These are phyloP conservation scores for Escovopsis sp. DNA, from an alignment of 2,329 filamentous ascomycete species.

Conservation along the genomic window DNA sequence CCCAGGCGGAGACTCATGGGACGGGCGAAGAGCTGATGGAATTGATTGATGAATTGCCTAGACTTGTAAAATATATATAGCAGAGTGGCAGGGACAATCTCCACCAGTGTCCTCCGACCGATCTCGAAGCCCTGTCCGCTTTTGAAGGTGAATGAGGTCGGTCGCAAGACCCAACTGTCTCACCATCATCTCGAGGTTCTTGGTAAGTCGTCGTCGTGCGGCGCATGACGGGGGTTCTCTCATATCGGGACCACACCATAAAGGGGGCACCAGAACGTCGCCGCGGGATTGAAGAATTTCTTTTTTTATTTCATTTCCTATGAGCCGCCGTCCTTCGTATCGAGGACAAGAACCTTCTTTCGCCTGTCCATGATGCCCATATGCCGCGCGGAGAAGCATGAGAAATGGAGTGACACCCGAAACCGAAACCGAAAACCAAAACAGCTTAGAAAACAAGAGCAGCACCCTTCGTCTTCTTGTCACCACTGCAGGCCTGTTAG, in stretches of 20 bases:
- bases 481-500: slow-evolving; percentile 58
- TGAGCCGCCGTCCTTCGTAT: slow-evolving; percentile 24
- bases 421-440: slow-evolving; percentile 28
- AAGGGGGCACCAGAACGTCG: slow-evolving; percentile 2
- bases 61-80: no score
- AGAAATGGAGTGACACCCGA: slow-evolving; percentile 22
- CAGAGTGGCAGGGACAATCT: no score
- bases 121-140: no score
- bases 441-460: slow-evolving; percentile 93
- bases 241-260: no score
- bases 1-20: not conserved
- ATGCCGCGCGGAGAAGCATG: slow-evolving; percentile 29
- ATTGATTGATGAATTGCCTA: not conserved
- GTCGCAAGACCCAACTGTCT: no score
- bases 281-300: slow-evolving; percentile 5
- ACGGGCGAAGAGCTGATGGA: not conserved
- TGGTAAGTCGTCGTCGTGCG: not conserved
- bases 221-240: not conserved
- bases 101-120: no score
- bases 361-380: slow-evolving; percentile 34
- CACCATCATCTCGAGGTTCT: no score
- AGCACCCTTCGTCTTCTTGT: slow-evolving; percentile 99
- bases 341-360: slow-evolving; percentile 31
- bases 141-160: no score
- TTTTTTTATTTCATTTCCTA: slow-evolving; percentile 29